Conservation (phyloP, 148 eudicot genomes). For the Dysphania ambrosioides region DNA sequence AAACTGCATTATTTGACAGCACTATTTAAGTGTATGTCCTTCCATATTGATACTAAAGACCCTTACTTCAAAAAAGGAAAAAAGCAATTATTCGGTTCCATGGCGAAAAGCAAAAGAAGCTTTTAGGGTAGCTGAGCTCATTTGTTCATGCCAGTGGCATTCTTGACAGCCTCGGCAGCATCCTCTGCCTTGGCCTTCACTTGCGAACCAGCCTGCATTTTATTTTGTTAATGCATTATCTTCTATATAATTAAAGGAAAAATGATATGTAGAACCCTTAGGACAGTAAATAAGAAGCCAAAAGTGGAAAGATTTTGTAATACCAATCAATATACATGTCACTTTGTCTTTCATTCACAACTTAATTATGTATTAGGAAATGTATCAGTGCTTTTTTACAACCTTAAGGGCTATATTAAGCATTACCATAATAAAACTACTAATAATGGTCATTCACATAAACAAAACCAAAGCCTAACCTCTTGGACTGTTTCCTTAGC, state of each 20-base stretch:
- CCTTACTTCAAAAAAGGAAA: background rate
- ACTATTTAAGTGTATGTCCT: constrained; percentile 13
- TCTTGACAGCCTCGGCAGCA: constrained; percentile 47
- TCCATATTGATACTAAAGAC: background rate
- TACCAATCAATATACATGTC: too few species aligned
- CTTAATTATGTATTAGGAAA: too few species aligned
- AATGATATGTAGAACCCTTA: too few species aligned
- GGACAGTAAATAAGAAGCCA: too few species aligned
- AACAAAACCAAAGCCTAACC: constrained; percentile 13
- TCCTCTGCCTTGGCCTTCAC: constrained; percentile 40
- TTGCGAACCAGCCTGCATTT: constrained; percentile 43
- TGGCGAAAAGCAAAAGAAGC: background rate
- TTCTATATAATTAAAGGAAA: background rate
- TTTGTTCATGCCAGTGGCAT: constrained; percentile 54
- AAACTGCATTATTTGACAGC: constrained; percentile 15
- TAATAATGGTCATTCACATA: background rate
- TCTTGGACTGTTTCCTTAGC: constrained; percentile 41
- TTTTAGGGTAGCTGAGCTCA: constrained; percentile 10
- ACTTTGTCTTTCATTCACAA: too few species aligned
- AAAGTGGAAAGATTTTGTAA: too few species aligned
- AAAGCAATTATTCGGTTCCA: background rate
- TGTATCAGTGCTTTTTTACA: too few species aligned
- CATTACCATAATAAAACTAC: too few species aligned
- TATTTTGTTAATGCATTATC: background rate
- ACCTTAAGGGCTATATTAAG: too few species aligned